Conservation (phyloP, 148 eudicot species). For the Arctostaphylos glauca region DNA sequence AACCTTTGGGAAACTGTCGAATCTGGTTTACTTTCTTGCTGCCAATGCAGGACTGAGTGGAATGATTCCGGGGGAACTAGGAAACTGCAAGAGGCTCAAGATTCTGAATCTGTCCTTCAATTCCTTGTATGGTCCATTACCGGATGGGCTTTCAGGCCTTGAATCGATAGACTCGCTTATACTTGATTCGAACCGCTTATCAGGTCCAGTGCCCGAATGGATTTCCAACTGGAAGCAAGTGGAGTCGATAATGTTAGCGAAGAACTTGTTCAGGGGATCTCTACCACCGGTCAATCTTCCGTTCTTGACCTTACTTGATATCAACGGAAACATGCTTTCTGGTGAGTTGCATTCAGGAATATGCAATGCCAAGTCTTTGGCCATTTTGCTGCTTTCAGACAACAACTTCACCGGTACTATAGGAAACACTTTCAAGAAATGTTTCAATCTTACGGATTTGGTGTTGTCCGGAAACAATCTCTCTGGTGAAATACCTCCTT, state of each 20-base stretch:
- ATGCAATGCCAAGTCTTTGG: conserved; percentile 48
- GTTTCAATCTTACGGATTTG: conserved; percentile 50
- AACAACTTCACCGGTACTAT: conserved; percentile 75
- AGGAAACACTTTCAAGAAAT: conserved; percentile 49
- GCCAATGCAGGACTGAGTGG: conserved; percentile 63
- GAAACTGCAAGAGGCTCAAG: conserved; percentile 73
- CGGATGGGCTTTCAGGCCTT: conserved; percentile 60
- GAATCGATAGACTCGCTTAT: conserved; percentile 55
- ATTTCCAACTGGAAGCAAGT: conserved; percentile 71
- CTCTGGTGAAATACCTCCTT: conserved; percentile 70
- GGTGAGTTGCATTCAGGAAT: conserved; percentile 63
- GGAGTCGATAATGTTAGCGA: conserved; percentile 45
- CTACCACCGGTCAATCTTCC: conserved; percentile 63
- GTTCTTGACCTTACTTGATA: conserved; percentile 45
- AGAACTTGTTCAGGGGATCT: conserved; percentile 57
- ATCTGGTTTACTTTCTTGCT: conserved; percentile 55
- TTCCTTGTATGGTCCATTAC: conserved; percentile 63
- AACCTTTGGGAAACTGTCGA: conserved; percentile 56
- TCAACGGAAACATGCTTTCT: conserved; percentile 59
- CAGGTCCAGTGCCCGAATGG: conserved; percentile 72
- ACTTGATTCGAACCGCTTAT: conserved; percentile 54
- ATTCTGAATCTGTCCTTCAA: conserved; percentile 61
- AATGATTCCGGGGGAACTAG: conserved; percentile 59
- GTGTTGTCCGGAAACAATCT: conserved; percentile 66
- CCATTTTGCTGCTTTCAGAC: conserved; percentile 43